These are phyloP conservation scores for Meredithiella fracta DNA, from an alignment of 2,329 filamentous ascomycete genomes.

Conservation along the genomic window DNA sequence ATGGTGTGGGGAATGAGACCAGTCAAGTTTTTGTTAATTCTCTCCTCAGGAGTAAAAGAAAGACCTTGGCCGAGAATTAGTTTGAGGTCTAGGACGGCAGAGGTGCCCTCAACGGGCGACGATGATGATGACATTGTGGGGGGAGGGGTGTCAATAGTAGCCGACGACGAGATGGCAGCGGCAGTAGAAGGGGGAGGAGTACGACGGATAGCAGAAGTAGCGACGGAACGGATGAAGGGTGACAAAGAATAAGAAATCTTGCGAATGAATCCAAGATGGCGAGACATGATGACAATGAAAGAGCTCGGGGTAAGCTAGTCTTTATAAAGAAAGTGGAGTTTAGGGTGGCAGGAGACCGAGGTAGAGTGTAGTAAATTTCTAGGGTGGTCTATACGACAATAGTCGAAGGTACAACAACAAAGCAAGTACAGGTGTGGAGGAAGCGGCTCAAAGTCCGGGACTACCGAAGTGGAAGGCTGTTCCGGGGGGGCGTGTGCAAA, in stretches of 20 bases:
- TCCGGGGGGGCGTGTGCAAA: neutral
- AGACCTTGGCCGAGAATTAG: slow-evolving; percentile 30
- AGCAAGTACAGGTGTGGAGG: neutral
- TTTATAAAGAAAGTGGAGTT: slow-evolving; percentile 10
- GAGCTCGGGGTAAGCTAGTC: slow-evolving; percentile 2
- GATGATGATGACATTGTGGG: slow-evolving; percentile 2
- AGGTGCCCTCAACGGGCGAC: neutral
- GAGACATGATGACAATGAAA: slow-evolving; percentile 9
- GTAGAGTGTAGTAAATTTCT: neutral
- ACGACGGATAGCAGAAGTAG: slow-evolving; percentile 11
- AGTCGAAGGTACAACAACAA: neutral
- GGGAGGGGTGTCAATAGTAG: neutral
- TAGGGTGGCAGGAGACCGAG: neutral
- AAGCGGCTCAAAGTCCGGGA: neutral
- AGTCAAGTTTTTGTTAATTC: slow-evolving; percentile 46
- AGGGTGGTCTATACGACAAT: slow-evolving; percentile 1
- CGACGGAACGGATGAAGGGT: slow-evolving; percentile 12
- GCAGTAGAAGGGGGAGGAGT: slow-evolving; percentile 3
- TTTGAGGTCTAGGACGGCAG: slow-evolving; percentile 6
- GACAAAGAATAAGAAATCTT: slow-evolving; percentile 4
- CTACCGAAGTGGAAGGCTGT: neutral
- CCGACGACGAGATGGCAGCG: slow-evolving; percentile 1
- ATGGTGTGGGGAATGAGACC: slow-evolving; percentile 49
- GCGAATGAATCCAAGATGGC: slow-evolving; percentile 9
- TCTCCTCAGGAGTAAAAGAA: slow-evolving; percentile 47